A percentile compares a stretch with the other conserved stretches of the same genome.
Conservation (phyloP, 2,329 filamentous ascomycete species). For the Fusarium succisae region DNA sequence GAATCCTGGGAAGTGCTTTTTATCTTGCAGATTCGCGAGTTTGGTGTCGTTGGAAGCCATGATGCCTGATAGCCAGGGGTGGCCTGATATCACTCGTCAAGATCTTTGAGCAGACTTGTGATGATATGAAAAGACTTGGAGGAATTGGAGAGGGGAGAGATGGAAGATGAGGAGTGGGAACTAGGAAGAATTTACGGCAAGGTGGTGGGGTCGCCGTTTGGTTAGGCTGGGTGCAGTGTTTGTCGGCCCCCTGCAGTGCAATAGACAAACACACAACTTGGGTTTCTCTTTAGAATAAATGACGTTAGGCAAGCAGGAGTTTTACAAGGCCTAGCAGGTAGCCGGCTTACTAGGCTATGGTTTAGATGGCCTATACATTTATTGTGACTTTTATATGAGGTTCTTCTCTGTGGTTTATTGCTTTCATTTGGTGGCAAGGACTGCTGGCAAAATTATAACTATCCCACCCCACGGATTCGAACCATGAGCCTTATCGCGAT, state of each 20-base stretch:
- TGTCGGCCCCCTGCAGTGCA: not conserved
- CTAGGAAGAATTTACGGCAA: not conserved
- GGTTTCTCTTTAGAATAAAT: too few species aligned
- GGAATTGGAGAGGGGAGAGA: not conserved
- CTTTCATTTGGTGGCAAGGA: too few species aligned
- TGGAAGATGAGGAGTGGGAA: not conserved
- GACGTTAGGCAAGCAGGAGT: not conserved
- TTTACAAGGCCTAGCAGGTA: rapidly evolving
- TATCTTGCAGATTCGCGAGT: not conserved
- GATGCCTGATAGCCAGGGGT: rapidly evolving
- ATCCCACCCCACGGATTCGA: not conserved
- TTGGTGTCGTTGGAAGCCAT: not conserved
- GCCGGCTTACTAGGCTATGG: rapidly evolving
- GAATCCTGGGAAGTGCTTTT: constrained; percentile 8
- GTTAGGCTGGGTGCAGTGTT: not conserved
- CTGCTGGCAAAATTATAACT: not conserved
- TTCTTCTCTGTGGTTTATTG: not conserved
- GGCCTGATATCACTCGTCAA: not conserved
- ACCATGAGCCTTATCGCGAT: not conserved
- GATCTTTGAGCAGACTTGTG: too few species aligned
- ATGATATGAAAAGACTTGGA: rapidly evolving
- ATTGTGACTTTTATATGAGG: too few species aligned
- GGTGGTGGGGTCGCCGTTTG: not conserved
- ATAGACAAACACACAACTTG: not conserved
- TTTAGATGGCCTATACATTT: too few species aligned